These are phyloP conservation scores for Grosmannia huntii DNA, from an alignment of 2,329 filamentous ascomycete genomes.

Conservation along the genomic window DNA sequence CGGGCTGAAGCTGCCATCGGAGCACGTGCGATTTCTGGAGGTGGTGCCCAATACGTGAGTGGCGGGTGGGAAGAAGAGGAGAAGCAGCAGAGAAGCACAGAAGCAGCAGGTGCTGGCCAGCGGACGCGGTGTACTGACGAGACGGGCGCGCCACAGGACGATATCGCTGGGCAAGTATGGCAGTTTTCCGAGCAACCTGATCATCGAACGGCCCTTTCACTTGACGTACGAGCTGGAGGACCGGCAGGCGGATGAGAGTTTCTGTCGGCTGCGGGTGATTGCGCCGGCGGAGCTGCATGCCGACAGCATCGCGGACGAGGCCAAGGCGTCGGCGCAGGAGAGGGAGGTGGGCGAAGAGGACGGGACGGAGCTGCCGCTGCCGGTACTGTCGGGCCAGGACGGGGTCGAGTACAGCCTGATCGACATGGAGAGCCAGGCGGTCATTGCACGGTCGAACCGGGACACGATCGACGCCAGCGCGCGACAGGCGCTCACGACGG, in stretches of 20 bases:
- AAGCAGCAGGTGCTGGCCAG: background rate
- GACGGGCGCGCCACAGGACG: conserved; percentile 39
- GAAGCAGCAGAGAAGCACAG: no score
- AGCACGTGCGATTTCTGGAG: conserved; percentile 43
- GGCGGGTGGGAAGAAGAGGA: conserved; percentile 7
- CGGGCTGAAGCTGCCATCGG: conserved; percentile 45
- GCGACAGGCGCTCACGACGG: conserved; percentile 26
- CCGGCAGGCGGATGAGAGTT: conserved; percentile 47
- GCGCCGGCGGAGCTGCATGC: conserved; percentile 72
- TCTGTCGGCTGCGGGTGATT: conserved; percentile 63
- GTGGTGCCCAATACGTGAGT: conserved; percentile 46
- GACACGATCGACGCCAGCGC: conserved; percentile 48
- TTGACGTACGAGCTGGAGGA: conserved; percentile 85
- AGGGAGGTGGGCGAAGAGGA: conserved; percentile 19
- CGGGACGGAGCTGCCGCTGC: background rate
- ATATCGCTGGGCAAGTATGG: conserved; percentile 91
- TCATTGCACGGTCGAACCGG: conserved; percentile 42
- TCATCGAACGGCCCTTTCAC: conserved; percentile 84
- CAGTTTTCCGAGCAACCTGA: conserved; percentile 74
- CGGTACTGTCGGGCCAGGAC: background rate
- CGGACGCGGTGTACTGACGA: background rate
- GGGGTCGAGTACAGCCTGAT: conserved; percentile 31
- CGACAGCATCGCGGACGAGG: conserved; percentile 48
- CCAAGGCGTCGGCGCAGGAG: conserved; percentile 11
- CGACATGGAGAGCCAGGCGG: conserved; percentile 31